These are phyloP conservation scores for Acarospora socialis DNA, from an alignment of 2,329 filamentous ascomycete species.

Conservation along the genomic window DNA sequence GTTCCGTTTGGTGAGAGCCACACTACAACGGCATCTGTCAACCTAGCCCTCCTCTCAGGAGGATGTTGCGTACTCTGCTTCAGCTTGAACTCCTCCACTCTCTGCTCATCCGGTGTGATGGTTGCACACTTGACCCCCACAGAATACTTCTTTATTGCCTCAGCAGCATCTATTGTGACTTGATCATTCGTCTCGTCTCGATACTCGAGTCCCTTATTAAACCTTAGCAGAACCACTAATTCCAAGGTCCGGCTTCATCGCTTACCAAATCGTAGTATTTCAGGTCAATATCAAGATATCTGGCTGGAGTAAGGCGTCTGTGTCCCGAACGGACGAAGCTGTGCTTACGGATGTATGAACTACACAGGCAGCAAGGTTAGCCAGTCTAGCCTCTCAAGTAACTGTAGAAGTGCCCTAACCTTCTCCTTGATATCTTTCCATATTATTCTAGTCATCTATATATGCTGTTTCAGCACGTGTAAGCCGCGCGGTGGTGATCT, in stretches of 20 bases:
- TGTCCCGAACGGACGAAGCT: constrained; percentile 7
- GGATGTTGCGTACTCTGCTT: constrained; percentile 67
- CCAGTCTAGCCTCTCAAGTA: constrained; percentile 5
- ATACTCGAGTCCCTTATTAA: constrained; percentile 62
- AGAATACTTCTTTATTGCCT: constrained; percentile 97
- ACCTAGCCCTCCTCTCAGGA: constrained; percentile 5
- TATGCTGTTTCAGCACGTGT: constrained; percentile 1
- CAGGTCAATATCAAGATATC: constrained; percentile 88
- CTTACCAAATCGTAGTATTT: constrained; percentile 83
- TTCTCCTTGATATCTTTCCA: constrained; percentile 99
- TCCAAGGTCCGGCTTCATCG: constrained; percentile 16
- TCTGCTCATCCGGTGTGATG: constrained; percentile 93
- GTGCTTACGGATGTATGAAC: constrained; percentile 66
- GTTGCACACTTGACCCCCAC: constrained; percentile 99
- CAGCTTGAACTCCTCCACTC: constrained; percentile 94
- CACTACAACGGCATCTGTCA: constrained; percentile 41
- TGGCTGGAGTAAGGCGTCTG: constrained; percentile 9
- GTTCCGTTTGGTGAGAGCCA: constrained; percentile 97
- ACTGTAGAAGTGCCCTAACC: constrained; percentile 24
- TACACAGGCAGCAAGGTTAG: constrained; percentile 17
- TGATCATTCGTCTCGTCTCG: constrained; percentile 92
- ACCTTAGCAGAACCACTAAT: constrained; percentile 5
- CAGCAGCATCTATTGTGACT: constrained; percentile 86
- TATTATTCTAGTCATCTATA: constrained; percentile 92
- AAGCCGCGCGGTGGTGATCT: constrained; percentile 16